Base-by-base conservation (phyloP, 2,329 filamentous ascomycete genomes). In the Pseudogymnoascus sp. region DNA sequence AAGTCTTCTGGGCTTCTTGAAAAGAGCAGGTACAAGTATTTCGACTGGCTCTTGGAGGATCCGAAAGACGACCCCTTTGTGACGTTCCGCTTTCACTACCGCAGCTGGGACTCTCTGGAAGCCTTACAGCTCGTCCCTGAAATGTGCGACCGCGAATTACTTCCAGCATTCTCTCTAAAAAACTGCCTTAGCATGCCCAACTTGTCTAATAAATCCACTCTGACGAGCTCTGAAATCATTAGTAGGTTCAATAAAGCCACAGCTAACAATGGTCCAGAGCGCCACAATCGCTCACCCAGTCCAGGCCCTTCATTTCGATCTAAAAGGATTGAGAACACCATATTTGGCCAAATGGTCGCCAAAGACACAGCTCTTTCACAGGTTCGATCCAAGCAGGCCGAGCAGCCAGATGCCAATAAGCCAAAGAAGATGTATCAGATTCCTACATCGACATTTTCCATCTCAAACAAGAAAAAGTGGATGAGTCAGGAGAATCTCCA, bases 81-180 rank as follows among this genome's bases (percentile, higher is more conserved):
- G 4, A 78, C 77, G 0, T 86, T 85, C 65, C 76, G 76, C 26
- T 83, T 85, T 65, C 81, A 86, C 64, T 86, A 86, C 66, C 78
- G 83, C 31, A 82, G 80, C 6, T 80, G 77, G 78, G 74, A 76
- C 8, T 78, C 77, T 62, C 76, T 86, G 10, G 69, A 74, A 6
- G 72, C 76, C 33, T 74, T 84, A 8, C 81, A 80, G 61, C 71
- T 86, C 4, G 76, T 82, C 26, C 68, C 71, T 56, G 50, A 11
- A 14, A 62, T 11, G 22, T 63, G 24, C 65, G 68, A 53, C 50
- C 67, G 22, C 62, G 67, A 31, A 66, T 38, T 11, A 65, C 66
- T 38, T 63, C 65, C 33, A 70, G 69, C 59, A 41, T 68, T 8
- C 35, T 68, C 14, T 64, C 62, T n/a, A 61, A 68, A 46, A 33